These are phyloP conservation scores for Sporothrix brasiliensis DNA, from an alignment of 2,329 filamentous ascomycete species.

Conservation along the genomic window DNA sequence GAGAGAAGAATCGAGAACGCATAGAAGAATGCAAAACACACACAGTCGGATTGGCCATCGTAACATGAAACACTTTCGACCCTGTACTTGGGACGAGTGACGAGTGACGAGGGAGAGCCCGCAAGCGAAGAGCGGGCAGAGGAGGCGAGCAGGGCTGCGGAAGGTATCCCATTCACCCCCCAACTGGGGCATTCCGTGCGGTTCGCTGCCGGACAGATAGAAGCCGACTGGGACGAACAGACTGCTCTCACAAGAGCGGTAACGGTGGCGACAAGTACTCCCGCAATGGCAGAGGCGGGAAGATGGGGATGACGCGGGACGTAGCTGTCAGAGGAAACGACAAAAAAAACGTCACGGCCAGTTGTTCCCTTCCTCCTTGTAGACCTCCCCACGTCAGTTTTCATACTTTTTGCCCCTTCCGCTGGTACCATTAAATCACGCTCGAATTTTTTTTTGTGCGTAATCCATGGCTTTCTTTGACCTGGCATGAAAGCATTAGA, in stretches of 20 bases:
- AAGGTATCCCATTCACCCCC: background rate
- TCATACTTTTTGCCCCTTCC: background rate
- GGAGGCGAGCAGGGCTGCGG: background rate
- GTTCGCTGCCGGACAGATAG: slow-evolving; percentile 14
- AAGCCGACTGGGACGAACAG: background rate
- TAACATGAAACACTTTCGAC: slow-evolving; percentile 52
- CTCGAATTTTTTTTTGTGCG: background rate
- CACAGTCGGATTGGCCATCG: slow-evolving; percentile 45
- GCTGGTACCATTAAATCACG: background rate
- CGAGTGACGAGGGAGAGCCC: slow-evolving; percentile 14
- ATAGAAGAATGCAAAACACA: slow-evolving; percentile 48
- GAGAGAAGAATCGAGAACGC: slow-evolving; percentile 45
- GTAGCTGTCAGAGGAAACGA: background rate
- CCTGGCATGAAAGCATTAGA: background rate
- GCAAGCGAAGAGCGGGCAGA: slow-evolving; percentile 43
- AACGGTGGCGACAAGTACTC: background rate
- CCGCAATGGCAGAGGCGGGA: background rate
- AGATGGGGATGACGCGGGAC: background rate
- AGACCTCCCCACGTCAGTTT: background rate
- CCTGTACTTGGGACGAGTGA: slow-evolving; percentile 48
- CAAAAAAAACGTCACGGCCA: background rate
- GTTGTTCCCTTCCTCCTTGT: background rate
- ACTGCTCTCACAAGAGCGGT: background rate
- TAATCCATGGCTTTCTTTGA: slow-evolving; percentile 4
- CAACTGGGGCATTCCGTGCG: slow-evolving; percentile 9